Conservation (phyloP, 192 early-diverging fungal genomes). For the Allomyces macrogynus region DNA sequence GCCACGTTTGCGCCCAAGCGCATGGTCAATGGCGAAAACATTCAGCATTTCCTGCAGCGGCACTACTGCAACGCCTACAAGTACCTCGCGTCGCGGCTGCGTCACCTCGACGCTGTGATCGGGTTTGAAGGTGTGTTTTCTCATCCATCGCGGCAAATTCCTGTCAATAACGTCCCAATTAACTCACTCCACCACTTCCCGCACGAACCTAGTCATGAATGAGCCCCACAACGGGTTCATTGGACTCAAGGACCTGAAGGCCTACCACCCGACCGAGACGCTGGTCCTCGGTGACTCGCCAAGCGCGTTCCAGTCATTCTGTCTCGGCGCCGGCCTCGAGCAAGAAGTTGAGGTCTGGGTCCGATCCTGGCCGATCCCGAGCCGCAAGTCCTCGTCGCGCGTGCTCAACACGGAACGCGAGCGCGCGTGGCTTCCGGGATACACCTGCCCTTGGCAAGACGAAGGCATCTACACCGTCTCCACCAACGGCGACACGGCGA, state of each 20-base stretch:
- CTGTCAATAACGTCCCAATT: not conserved
- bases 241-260: constrained; percentile 31
- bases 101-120: constrained; percentile 38
- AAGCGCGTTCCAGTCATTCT: constrained; percentile 51
- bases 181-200: too few species aligned
- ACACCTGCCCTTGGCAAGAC: constrained; percentile 48
- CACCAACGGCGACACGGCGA: constrained; percentile 21
- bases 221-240: constrained; percentile 57
- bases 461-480: constrained; percentile 57
- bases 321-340: constrained; percentile 45
- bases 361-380: constrained; percentile 57
- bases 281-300: constrained; percentile 51
- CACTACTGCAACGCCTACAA: constrained; percentile 43
- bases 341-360: constrained; percentile 53
- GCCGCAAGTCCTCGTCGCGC: constrained; percentile 25
- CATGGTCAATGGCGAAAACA: constrained; percentile 37
- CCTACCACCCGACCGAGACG: constrained; percentile 41
- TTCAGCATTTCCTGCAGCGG: constrained; percentile 46
- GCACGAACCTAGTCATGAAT: constrained; percentile 31
- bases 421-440: constrained; percentile 39
- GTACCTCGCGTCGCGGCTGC: constrained; percentile 45
- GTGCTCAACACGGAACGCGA: constrained; percentile 32
- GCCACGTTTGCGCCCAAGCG: constrained; percentile 47
- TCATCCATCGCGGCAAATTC: not conserved
- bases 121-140: constrained; percentile 35